Evolutionary conservation across 345 rosid species (phyloP).

Genomic region (Luvunga scandens): DNA sequence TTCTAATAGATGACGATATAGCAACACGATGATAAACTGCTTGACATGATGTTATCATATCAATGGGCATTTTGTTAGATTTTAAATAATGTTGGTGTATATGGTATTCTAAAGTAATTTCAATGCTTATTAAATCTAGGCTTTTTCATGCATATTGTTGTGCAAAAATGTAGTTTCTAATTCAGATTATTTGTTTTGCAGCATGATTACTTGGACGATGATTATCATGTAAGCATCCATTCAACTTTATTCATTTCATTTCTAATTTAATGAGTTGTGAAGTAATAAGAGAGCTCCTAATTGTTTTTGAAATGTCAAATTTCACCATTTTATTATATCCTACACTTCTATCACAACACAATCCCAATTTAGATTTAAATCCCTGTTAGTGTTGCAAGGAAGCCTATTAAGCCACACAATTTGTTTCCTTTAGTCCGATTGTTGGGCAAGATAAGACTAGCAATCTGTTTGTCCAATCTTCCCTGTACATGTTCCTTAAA

Average conservation of each 20-base stretch:
- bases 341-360: not conserved
- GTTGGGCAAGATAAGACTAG: no score
- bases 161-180: not conserved
- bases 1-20: not conserved
- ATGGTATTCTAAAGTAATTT: not conserved
- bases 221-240: constrained; percentile 38
- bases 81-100: not conserved
- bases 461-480: not conserved
- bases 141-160: not conserved
- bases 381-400: no score
- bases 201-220: constrained; percentile 40
- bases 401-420: no score
- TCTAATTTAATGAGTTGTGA: not conserved
- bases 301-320: not conserved
- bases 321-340: not conserved
- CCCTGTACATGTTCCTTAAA: not conserved
- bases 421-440: no score
- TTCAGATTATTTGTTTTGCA: constrained; percentile 22
- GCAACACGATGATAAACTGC: not conserved
- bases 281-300: not conserved
- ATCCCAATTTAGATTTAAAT: not conserved
- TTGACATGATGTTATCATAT: not conserved
- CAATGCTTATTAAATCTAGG: not conserved
- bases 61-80: not conserved
- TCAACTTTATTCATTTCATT: not conserved